Percentiles rank a stretch among this genome's conserved stretches.
Evolutionary conservation across 192 early-diverging fungal genomes (phyloP).

Genomic region (Rhizophagus prolifer): DNA sequence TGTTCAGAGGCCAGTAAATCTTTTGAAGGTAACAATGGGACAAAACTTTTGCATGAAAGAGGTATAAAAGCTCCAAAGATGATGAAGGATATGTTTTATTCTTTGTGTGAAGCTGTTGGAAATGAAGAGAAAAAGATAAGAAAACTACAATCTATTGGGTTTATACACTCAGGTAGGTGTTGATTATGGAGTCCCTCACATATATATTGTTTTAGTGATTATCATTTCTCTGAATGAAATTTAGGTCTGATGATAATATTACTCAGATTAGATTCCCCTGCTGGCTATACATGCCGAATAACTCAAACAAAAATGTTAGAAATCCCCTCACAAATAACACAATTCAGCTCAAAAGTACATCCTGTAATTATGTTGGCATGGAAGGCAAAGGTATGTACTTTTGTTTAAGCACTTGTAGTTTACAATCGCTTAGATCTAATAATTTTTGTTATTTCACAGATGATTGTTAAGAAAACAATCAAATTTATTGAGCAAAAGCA

Average conservation of each 20-base stretch:
- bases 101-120: conserved; percentile 1
- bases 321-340: neutral
- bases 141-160: conserved; percentile 23
- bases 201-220: neutral
- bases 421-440: neutral
- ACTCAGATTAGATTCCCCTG: conserved; percentile 19
- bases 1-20: conserved; percentile 27
- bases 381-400: conserved; percentile 28
- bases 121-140: conserved; percentile 6
- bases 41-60: conserved; percentile 28
- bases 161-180: conserved; percentile 27
- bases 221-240: conserved; percentile 7
- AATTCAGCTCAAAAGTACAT: conserved; percentile 24
- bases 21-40: conserved; percentile 26
- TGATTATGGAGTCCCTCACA: neutral
- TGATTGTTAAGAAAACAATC: neutral
- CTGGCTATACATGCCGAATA: conserved; percentile 26
- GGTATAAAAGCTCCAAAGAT: conserved; percentile 28
- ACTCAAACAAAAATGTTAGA: conserved; percentile 8
- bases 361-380: conserved; percentile 9
- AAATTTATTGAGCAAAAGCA: neutral
- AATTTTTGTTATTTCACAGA: conserved; percentile 9
- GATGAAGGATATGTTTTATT: conserved; percentile 31
- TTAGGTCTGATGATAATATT: conserved; percentile 23
- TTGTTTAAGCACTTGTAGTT: conserved; percentile 3